Conservation (phyloP, 805 yeast species). For the Starmerella apicola region DNA sequence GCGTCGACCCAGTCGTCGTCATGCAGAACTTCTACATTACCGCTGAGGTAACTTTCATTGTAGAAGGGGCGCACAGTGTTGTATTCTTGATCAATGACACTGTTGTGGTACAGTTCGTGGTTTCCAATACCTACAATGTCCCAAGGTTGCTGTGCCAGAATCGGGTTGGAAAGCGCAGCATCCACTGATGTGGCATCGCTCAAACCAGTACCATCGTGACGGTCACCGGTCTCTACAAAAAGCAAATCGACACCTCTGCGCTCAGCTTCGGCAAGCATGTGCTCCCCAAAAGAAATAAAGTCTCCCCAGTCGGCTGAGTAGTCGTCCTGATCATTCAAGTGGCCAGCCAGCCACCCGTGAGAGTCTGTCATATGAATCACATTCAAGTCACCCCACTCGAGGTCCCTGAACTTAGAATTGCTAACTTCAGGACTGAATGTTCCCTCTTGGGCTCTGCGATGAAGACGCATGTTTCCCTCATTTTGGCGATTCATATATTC, state of each 20-base stretch:
- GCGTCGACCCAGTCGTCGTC: conserved; percentile 38
- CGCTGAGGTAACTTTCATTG: conserved; percentile 48
- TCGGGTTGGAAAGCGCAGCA: conserved; percentile 48
- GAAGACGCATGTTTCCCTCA: neutral
- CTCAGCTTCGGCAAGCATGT: conserved; percentile 37
- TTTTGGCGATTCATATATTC: conserved; percentile 2
- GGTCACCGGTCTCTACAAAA: conserved; percentile 80
- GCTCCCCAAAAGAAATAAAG: conserved; percentile 52
- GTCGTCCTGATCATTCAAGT: conserved; percentile 24
- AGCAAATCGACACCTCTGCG: conserved; percentile 47
- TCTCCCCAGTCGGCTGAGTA: conserved; percentile 92
- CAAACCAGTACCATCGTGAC: conserved; percentile 88
- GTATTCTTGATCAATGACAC: conserved; percentile 53
- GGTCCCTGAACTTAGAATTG: neutral
- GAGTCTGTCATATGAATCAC: conserved; percentile 89
- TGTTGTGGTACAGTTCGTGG: conserved; percentile 71
- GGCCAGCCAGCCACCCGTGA: conserved; percentile 61
- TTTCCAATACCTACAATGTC: conserved; percentile 81
- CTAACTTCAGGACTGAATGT: conserved; percentile 3
- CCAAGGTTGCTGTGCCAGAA: conserved; percentile 51
- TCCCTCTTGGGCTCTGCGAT: conserved; percentile 9
- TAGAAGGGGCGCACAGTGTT: conserved; percentile 42
- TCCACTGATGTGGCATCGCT: conserved; percentile 67
- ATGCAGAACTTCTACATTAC: conserved; percentile 29
- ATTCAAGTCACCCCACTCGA: conserved; percentile 42